These are phyloP conservation scores for Microsporum canis DNA, from an alignment of 2,329 filamentous ascomycete genomes.

Conservation along the genomic window DNA sequence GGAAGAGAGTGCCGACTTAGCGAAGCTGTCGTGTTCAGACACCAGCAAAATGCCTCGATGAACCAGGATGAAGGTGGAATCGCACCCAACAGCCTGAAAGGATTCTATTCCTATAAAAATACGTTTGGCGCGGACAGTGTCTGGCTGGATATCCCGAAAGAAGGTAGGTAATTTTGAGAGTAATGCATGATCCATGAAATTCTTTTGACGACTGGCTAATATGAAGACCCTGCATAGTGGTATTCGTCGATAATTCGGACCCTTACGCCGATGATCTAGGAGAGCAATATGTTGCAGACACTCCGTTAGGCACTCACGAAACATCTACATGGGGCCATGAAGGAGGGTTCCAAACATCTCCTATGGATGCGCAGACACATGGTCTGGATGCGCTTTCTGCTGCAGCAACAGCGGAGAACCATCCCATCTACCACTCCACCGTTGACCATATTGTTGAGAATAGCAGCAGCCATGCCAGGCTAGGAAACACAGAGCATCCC, in stretches of 20 bases:
- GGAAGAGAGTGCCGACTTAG: slow-evolving; percentile 50
- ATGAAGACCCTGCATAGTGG: slow-evolving; percentile 32
- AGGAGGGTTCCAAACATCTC: slow-evolving; percentile 18
- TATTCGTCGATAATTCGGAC: slow-evolving; percentile 52
- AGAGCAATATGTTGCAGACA: slow-evolving; percentile 24
- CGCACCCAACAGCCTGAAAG: slow-evolving; percentile 37
- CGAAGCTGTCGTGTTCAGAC: slow-evolving; percentile 54
- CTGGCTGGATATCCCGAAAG: slow-evolving; percentile 53
- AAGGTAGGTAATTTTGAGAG: slow-evolving; percentile 31
- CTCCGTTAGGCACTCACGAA: slow-evolving; percentile 19
- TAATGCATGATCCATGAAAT: background rate
- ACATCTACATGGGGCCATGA: slow-evolving; percentile 24
- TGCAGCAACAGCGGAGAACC: slow-evolving; percentile 36
- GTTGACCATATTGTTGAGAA: slow-evolving; percentile 18
- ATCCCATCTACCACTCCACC: slow-evolving; percentile 17
- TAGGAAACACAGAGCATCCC: slow-evolving; percentile 15
- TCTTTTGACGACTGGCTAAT: background rate
- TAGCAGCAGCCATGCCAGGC: slow-evolving; percentile 16
- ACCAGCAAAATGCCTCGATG: slow-evolving; percentile 60
- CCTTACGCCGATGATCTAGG: slow-evolving; percentile 46
- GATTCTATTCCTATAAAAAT: slow-evolving; percentile 56
- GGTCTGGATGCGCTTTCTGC: slow-evolving; percentile 46
- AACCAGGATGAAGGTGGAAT: slow-evolving; percentile 39
- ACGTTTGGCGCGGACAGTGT: slow-evolving; percentile 49
- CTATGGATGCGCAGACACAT: slow-evolving; percentile 32